Evolutionary conservation across 768 basidiomycete species (phyloP).

Genomic region (Hebeloma cylindrosporum): DNA sequence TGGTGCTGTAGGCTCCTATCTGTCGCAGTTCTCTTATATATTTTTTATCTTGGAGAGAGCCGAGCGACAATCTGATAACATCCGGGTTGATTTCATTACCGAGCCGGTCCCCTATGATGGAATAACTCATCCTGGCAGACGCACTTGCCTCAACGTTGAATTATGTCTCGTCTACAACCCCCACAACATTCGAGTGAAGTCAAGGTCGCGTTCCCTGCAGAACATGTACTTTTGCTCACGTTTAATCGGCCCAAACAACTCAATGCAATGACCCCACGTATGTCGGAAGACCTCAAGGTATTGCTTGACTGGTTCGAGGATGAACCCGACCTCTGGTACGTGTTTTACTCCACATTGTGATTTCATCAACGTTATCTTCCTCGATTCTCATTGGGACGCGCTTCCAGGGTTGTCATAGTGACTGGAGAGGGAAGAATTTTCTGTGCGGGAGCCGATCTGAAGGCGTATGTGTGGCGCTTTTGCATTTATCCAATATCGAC

Average conservation of each 20-base stretch:
- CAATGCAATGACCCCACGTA: slow-evolving; percentile 70
- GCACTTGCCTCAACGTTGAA: slow-evolving; percentile 1
- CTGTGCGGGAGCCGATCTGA: slow-evolving; percentile 80
- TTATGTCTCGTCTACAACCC: slow-evolving; percentile 22
- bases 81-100: slow-evolving; percentile 1
- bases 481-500: no score
- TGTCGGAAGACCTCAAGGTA: slow-evolving; percentile 50
- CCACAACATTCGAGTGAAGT: slow-evolving; percentile 38
- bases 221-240: slow-evolving; percentile 40
- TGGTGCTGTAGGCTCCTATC: not conserved
- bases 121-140: not conserved
- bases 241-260: slow-evolving; percentile 67
- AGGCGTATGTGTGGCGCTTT: slow-evolving; percentile 48
- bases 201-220: slow-evolving; percentile 36
- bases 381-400: slow-evolving; percentile 13
- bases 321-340: slow-evolving; percentile 71
- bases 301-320: slow-evolving; percentile 74
- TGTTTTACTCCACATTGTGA: slow-evolving; percentile 14
- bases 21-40: no score
- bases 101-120: not conserved
- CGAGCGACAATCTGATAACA: no score
- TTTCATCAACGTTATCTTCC: slow-evolving; percentile 2
- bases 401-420: slow-evolving; percentile 67
- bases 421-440: slow-evolving; percentile 74
- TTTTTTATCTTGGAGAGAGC: no score